A percentile compares a stretch with the other conserved stretches of the same genome.
Evolutionary conservation across 2,329 filamentous ascomycete species (phyloP).

Genomic region (Alternaria alternata): DNA sequence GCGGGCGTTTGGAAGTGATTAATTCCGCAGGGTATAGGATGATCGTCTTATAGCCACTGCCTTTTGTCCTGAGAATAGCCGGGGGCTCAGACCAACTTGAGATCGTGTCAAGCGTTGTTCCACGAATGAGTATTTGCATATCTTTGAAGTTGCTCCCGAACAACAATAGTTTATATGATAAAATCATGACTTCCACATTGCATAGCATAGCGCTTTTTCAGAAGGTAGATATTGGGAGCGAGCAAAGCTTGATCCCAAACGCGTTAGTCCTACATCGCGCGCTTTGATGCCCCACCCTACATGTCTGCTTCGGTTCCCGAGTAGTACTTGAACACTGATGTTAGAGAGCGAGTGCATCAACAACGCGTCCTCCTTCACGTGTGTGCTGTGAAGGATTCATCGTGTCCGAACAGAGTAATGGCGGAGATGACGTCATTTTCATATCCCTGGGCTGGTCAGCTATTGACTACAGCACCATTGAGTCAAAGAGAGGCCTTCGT

Average conservation of each 20-base stretch:
- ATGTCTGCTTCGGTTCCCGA: neutral
- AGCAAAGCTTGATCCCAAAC: neutral
- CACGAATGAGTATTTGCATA: neutral
- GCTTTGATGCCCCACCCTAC: neutral
- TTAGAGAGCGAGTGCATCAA: neutral
- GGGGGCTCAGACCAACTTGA: neutral
- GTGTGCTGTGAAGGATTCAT: neutral
- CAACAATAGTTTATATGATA: neutral
- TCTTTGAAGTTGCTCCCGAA: no score
- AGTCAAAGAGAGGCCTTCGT: rapidly evolving
- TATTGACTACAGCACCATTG: neutral
- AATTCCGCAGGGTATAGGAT: slow-evolving; percentile 20
- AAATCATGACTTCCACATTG: neutral
- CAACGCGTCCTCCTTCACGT: neutral
- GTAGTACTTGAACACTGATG: rapidly evolving
- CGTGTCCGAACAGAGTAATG: neutral
- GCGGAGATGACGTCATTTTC: neutral
- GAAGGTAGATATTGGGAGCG: neutral
- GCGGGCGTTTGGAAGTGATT: slow-evolving; percentile 19
- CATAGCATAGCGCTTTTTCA: neutral
- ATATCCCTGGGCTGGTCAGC: neutral
- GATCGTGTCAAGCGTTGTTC: neutral
- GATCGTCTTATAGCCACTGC: neutral
- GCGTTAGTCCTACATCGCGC: neutral
- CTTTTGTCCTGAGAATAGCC: slow-evolving; percentile 5